Base-by-base conservation (phyloP, 805 yeast genomes). In the Suhomyces xylopsoci region DNA sequence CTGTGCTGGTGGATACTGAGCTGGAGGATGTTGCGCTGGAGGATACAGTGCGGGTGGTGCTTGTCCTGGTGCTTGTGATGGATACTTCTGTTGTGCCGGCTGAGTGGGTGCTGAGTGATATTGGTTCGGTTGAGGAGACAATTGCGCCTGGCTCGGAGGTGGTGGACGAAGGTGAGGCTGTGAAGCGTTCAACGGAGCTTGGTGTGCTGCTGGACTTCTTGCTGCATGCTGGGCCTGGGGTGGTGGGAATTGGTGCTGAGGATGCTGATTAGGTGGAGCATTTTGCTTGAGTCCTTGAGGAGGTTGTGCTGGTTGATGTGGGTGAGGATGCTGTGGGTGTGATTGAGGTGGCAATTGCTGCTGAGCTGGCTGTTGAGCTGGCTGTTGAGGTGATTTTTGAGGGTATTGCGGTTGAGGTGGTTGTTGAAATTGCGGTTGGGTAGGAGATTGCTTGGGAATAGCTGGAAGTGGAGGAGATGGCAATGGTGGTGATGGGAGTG, bases 1-100 rank as follows among this genome's bases (percentile, higher is more conserved):
- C 17, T 54, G 61, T 44, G 51, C 45, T 28, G 38, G 50, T 24
- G 45, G 45, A 22, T 19, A 14, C 20, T 42, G 56, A 2, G 46
- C 9, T 41, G 54, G 14, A 3, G 59, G 50, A 8, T 46, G 26
- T 40, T 54, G 58, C 45, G 48, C 45, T 38, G 50, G 47, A 3
- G 50, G 36, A n/a, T 32, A 7, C 9, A 6, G 17, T 12, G 14
- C n/a, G 3, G n/a, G 14, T 28, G 32, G 32, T 32, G 36, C 17
- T 32, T 30, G 34, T 14, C n/a, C 15, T 5, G 34, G 34, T 14
- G 15, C n/a, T 12, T 32, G 36, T n/a, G 5, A 17, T 32, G 15
- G 4, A n/a, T 32, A 32, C 17, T 32, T 32, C 32, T 10, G 32
- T 14, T 32, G 36, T 32, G 17, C 17, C 9, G 36, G 36, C 36